phyloP scores from a whole-genome alignment of 176 grass and related monocot species.

The Carex kokanica region DNA sequence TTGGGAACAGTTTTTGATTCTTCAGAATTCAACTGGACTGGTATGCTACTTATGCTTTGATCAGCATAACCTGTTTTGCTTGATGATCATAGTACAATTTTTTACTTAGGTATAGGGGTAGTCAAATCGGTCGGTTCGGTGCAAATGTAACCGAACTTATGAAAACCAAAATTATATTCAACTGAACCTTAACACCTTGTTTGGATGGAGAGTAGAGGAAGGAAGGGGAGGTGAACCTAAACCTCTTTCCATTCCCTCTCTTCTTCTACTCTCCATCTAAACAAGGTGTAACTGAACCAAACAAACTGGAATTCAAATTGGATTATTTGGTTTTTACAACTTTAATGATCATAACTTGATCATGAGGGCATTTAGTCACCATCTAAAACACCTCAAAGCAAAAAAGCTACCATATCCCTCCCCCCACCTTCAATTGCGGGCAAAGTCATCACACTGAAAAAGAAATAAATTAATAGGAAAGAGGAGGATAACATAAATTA shows the following conservation, averaged over 20 bases:
- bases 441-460: neutral
- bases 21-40: constrained; percentile 88
- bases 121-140: neutral
- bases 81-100: neutral
- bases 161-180: neutral
- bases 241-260: too few relatives aligned
- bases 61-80: constrained; percentile 7
- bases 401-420: neutral
- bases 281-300: neutral
- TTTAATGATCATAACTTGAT: neutral
- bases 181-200: neutral
- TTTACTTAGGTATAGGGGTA: neutral
- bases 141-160: neutral
- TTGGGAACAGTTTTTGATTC: constrained; percentile 87
- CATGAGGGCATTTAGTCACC: neutral
- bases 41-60: constrained; percentile 42
- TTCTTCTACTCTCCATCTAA: too few relatives aligned
- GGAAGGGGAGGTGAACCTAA: too few relatives aligned
- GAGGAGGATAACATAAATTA: neutral
- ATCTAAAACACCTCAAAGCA: neutral
- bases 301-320: neutral
- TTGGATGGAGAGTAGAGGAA: too few relatives aligned
- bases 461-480: neutral
- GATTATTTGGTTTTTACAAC: too few relatives aligned
- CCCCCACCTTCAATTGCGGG: neutral